Percentiles rank a stretch among this genome's conserved stretches.
Evolutionary conservation across 306 rosid genomes (phyloP).

Genomic region (Oxytropis ochrocephala): DNA sequence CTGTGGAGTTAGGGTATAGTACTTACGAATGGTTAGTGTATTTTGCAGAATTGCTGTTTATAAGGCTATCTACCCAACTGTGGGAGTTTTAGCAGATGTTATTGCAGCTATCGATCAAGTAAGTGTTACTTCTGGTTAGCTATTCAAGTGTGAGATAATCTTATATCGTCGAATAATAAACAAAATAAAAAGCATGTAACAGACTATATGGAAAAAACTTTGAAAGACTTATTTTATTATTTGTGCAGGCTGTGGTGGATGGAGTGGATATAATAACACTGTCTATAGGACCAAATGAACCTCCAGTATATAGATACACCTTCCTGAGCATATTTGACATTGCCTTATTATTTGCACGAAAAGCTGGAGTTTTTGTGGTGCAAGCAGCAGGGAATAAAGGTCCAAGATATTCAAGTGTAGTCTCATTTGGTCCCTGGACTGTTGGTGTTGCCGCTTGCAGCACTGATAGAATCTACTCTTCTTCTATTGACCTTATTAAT

Average conservation of each 20-base stretch:
- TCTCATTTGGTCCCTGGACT: slow-evolving; percentile 83
- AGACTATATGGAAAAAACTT: no score
- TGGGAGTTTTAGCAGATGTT: slow-evolving; percentile 60
- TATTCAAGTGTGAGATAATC: no score
- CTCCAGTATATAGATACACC: slow-evolving; percentile 48
- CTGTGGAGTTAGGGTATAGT: no score
- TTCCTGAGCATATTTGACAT: slow-evolving; percentile 56
- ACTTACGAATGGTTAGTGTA: background rate
- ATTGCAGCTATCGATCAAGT: slow-evolving; percentile 80
- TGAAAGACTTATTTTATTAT: background rate
- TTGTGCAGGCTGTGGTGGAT: slow-evolving; percentile 55
- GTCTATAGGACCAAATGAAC: slow-evolving; percentile 73
- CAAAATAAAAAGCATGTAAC: no score
- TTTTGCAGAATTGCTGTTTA: slow-evolving; percentile 71
- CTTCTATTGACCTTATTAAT: slow-evolving; percentile 59
- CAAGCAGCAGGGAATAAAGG: slow-evolving; percentile 87
- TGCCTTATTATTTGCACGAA: slow-evolving; percentile 49
- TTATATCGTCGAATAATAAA: no score
- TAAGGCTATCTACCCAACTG: slow-evolving; percentile 74
- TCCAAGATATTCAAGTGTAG: slow-evolving; percentile 52
- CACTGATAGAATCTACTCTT: slow-evolving; percentile 54
- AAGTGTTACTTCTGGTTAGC: background rate
- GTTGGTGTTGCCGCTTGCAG: slow-evolving; percentile 54
- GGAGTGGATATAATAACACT: slow-evolving; percentile 75
- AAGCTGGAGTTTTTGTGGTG: slow-evolving; percentile 78